These are phyloP conservation scores for Aphanomyces euteiches DNA, from an alignment of 352 stramenopile species.

Conservation along the genomic window DNA sequence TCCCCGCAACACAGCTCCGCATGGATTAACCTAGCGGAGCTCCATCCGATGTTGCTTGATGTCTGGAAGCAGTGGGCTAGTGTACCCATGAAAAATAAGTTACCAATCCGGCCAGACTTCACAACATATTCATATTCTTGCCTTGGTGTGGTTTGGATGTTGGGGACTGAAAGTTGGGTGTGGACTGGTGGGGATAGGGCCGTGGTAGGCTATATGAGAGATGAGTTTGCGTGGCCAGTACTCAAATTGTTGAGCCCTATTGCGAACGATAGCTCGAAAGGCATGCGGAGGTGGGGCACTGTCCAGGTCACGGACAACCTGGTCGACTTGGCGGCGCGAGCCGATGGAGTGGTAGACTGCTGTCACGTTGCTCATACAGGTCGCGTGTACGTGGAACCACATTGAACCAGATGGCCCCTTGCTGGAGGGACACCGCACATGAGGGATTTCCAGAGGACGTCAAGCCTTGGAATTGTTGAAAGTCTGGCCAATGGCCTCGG, in stretches of 20 bases:
- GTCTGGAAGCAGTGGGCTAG: constrained; percentile 3
- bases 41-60: constrained; percentile 16
- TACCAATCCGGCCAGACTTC: background rate
- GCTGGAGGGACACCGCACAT: background rate
- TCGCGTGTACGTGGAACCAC: background rate
- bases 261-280: background rate
- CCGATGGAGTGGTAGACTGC: background rate
- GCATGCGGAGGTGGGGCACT: background rate
- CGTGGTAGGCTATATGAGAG: background rate
- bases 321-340: background rate
- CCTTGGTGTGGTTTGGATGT: background rate
- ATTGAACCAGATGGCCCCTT: background rate
- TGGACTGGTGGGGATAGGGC: background rate
- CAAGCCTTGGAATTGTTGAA: background rate
- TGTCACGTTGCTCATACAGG: constrained; percentile 10
- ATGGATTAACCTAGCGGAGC: background rate
- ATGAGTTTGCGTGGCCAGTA: background rate
- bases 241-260: background rate
- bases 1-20: background rate
- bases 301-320: background rate
- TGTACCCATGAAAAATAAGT: background rate
- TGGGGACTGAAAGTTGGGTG: background rate
- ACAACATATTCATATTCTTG: background rate
- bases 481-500: background rate
- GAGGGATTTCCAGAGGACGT: background rate